Evolutionary conservation across 768 basidiomycete genomes (phyloP).

Genomic region (Chalciporus pseudorubinellus): DNA sequence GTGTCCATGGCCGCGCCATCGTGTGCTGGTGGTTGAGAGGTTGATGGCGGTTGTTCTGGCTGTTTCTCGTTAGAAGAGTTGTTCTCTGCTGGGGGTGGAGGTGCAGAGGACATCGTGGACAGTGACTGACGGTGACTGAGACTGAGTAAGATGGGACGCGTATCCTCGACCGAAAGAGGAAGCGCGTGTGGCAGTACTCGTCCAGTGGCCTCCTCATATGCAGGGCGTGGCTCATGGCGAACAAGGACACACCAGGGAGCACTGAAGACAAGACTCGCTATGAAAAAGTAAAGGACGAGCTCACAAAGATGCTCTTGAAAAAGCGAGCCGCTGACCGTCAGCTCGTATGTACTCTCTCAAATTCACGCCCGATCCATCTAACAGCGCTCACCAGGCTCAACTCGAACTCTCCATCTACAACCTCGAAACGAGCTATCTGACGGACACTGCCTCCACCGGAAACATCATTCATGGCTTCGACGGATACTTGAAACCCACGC

Average conservation of each 20-base stretch:
- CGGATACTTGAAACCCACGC: slow-evolving; percentile 75
- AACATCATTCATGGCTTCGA: slow-evolving; percentile 90
- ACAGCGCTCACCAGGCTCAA: slow-evolving; percentile 51
- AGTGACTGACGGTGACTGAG: slow-evolving; percentile 7
- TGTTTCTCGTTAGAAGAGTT: slow-evolving; percentile 50
- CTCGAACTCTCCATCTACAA: slow-evolving; percentile 78
- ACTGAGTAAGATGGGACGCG: slow-evolving; percentile 23
- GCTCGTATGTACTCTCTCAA: slow-evolving; percentile 47
- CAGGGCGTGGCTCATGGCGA: slow-evolving; percentile 30
- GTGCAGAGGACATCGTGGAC: slow-evolving; percentile 53
- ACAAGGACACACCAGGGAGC: slow-evolving; percentile 41
- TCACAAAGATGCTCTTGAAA: slow-evolving; percentile 68
- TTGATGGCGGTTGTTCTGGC: slow-evolving; percentile 39
- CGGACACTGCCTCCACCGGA: slow-evolving; percentile 78
- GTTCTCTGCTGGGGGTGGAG: slow-evolving; percentile 46
- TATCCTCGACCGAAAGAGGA: slow-evolving; percentile 28
- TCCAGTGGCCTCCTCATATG: background rate
- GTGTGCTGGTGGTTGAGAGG: slow-evolving; percentile 32
- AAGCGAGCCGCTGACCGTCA: slow-evolving; percentile 76
- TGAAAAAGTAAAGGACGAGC: slow-evolving; percentile 71
- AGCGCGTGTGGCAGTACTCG: slow-evolving; percentile 3
- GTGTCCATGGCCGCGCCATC: slow-evolving; percentile 62
- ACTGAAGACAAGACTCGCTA: slow-evolving; percentile 72
- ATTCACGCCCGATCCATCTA: background rate
- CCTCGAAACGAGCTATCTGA: slow-evolving; percentile 71